These are phyloP conservation scores for Thinopyrum elongatum DNA, from an alignment of 176 grass and related monocot genomes.

Conservation along the genomic window DNA sequence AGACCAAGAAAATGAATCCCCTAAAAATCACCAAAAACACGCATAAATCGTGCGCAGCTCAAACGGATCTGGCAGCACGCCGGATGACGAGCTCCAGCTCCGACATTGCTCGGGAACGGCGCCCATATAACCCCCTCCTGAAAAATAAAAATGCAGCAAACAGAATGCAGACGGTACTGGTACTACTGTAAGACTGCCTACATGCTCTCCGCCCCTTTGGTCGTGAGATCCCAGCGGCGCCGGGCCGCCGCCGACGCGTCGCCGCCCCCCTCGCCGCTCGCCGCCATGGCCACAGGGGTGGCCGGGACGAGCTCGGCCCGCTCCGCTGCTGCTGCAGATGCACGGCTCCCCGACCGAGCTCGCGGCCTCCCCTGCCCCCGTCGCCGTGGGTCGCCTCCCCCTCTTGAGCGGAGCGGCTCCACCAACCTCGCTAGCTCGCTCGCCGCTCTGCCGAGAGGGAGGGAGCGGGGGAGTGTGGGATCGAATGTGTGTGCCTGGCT, in stretches of 20 bases:
- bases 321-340: background rate
- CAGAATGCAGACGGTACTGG: conserved; percentile 7
- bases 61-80: conserved; percentile 20
- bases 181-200: background rate
- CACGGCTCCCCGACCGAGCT: background rate
- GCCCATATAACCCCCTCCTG: background rate
- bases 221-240: conserved; percentile 52
- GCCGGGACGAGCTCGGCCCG: conserved; percentile 1
- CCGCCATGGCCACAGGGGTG: conserved; percentile 26
- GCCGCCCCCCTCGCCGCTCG: conserved; percentile 35
- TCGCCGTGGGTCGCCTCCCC: background rate
- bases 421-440: background rate
- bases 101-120: conserved; percentile 16
- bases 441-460: background rate
- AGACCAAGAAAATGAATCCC: background rate
- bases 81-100: background rate
- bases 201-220: conserved; percentile 37
- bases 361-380: background rate
- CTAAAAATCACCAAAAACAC: background rate
- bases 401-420: background rate
- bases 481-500: background rate
- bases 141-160: background rate
- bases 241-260: conserved; percentile 39
- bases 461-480: background rate
- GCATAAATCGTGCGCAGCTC: background rate